phyloP scores from a whole-genome alignment of 78 protist species.

The slime mould (Dictyostelium discoideum) region DNA sequence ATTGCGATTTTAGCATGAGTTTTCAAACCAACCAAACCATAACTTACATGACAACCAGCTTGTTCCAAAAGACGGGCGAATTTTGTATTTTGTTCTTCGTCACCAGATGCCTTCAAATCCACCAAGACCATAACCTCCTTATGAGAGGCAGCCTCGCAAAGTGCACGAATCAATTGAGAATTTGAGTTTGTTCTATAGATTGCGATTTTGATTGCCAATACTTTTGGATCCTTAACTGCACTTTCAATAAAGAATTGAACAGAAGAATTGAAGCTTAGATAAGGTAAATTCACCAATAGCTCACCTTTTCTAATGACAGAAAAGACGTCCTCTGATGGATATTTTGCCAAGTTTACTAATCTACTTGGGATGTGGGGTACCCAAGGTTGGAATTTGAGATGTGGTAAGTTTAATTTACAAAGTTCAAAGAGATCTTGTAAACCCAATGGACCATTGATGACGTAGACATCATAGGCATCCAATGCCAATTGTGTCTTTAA shows the following conservation, averaged over 20 bases:
- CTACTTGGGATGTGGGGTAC: conserved; percentile 61
- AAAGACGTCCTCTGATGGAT: conserved; percentile 39
- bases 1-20: conserved; percentile 71
- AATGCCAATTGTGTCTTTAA: conserved; percentile 33
- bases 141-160: conserved; percentile 69
- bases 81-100: conserved; percentile 66
- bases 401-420: conserved; percentile 58
- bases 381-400: conserved; percentile 74
- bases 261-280: conserved; percentile 41
- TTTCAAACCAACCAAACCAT: conserved; percentile 73
- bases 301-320: conserved; percentile 60
- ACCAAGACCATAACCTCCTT: conserved; percentile 69
- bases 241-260: conserved; percentile 72
- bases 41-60: conserved; percentile 72
- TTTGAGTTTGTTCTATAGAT: conserved; percentile 65
- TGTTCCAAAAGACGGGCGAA: conserved; percentile 64
- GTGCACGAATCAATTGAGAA: conserved; percentile 54
- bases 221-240: conserved; percentile 77
- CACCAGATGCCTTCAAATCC: conserved; percentile 66
- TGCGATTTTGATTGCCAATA: conserved; percentile 71
- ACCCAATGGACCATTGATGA: conserved; percentile 69
- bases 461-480: conserved; percentile 45
- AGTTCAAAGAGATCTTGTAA: conserved; percentile 57
- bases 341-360: conserved; percentile 5
- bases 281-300: conserved; percentile 47